Evolutionary conservation across 2,329 filamentous ascomycete species (phyloP), one percentile per base, ranked within the genome.

Genomic region (Neofusicoccum parvum): DNA sequence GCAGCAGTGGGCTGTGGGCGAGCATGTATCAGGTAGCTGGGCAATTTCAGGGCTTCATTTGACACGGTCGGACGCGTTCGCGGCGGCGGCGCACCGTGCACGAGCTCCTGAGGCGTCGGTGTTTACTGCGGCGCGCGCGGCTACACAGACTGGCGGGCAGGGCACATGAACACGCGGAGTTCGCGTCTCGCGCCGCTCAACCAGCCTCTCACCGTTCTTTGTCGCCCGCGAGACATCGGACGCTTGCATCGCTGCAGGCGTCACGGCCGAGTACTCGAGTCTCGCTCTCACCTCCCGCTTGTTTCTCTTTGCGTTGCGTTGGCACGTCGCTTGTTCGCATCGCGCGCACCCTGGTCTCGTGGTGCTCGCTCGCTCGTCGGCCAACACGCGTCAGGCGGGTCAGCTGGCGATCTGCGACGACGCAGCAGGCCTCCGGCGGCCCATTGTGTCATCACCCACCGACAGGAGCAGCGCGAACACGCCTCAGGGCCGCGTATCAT

Each of bases 341-440:
- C 56, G 41, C 43, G 53, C 10, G 32, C 43, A 23, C 56, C 32
- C 41, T 27, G 14, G 39, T 34, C 56, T 60, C 56, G 53, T 51
- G 50, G 32, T 53, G 50, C 34, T 53, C 50, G 50, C 50, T 20
- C 32, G 32, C 50, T 20, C 32, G 32, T 20, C 50, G 50, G 50
- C 39, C 53, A 43, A 43, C 39, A 60, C 56, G 56, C 56, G 56
- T 60, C 56, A 60, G 56, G 43, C 56, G 41, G 56, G 56, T 60
- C 56, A 46, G 53, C 53, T 58, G 53, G 53, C 50, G 56, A 60
- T 48, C 56, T 48, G 43, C 56, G 27, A 48, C 56, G n/a, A 48
- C 41, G 43, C 43, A 46, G 36, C 51, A 54, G 32, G 51, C 51
- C 34, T 41, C 51, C 34, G 39, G 53, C 9, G 39, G 37, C 9